Base-by-base conservation (phyloP, 2,329 filamentous ascomycete species). In the Tolypocladium cylindrosporum region DNA sequence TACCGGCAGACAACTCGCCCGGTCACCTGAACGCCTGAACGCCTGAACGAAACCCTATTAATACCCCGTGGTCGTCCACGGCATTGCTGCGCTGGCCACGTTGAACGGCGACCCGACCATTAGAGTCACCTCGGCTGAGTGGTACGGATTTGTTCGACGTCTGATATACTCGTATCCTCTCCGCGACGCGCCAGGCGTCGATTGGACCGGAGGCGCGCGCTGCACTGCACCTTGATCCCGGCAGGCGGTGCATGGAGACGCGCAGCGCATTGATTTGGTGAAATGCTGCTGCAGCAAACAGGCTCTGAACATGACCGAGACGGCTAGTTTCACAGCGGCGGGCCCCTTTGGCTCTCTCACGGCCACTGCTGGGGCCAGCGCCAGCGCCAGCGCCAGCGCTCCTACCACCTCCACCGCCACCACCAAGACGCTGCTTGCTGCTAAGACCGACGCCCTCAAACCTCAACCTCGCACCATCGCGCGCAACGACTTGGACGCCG, bases 241-340 rank as follows among this genome's bases (percentile, higher is more conserved):
- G 48, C 16, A 51, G n/a, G 48, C 31, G 34, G 31, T 11, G 31
- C 48, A 51, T 34, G 21, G 48, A 31, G 31, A 36, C 48, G 45
- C 45, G 27, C 27, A 34, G 45, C 9, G 48, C 48, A 36, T 36
- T 16, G 48, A 51, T n/a, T n/a, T 51, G 48, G 31, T 52, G 40
- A 36, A 31, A 56, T 56, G 55, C 55, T 51, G 48, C 31, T 36
- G 40, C 40, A 36, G 48, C 48, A 14, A 21, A 21, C 9, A 52
- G 48, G 48, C 37, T 31, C 48, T 52, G 48, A 52, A 36, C 48
- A 69, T 68, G 67, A 67, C 63, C 57, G 61, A 59, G 54, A 61
- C 66, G 63, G 64, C 59, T 57, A 61, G 66, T 66, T 66, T 69
- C 67, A 66, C 64, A 57, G 61, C 57, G 62, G 62, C 62, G 65